Evolutionary conservation across 176 grass and related monocot genomes (phyloP), one percentile per base, ranked within the genome.

Genomic region (Ananas comosus): DNA sequence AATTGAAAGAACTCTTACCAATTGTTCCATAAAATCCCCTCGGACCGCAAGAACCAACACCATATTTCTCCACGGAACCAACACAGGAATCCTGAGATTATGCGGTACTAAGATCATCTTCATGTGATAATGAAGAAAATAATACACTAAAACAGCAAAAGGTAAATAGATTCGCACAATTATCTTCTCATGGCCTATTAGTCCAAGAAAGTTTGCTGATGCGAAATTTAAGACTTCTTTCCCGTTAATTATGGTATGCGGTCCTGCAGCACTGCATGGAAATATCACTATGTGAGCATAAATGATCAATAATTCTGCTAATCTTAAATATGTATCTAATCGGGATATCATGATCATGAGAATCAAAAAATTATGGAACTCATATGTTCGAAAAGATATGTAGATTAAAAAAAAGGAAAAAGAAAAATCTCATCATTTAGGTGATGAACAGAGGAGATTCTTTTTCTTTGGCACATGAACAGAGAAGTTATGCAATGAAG

Each of bases 191-290:
- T 91, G 88, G 70, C 93, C 93, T 81, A 96, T 71, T 53, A 96
- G 80, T 72, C 93, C 93, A 19, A 96, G 93, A 65, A 92, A 96
- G 70, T 96, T 92, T 75, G 93, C 81, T 50, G 93, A 96, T 53
- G 88, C 88, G 83, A 96, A 92, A 77, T 92, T 96, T 24, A 96
- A 61, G 70, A 96, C 89, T 83, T 96, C 93, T 73, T 92, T 92
- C 49, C 89, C 93, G 72, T 90, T 76, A 79, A 96, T 81, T 21
- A 84, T 79, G 27, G 88, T 83, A 67, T 90, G 89, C 11, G 89
- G 93, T 65, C 86, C 88, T 67, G 93, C 88, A 74, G 88, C 86
- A 81, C 89, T 96, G 70, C 75, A 77, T 50, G 18, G 73, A 72
- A 68, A 42, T 4, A 42, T 42, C 33, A 42, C 33, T 42, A 42